Base-by-base conservation (phyloP, 1,284 basidiomycete species). In the Ustilago trichophora region DNA sequence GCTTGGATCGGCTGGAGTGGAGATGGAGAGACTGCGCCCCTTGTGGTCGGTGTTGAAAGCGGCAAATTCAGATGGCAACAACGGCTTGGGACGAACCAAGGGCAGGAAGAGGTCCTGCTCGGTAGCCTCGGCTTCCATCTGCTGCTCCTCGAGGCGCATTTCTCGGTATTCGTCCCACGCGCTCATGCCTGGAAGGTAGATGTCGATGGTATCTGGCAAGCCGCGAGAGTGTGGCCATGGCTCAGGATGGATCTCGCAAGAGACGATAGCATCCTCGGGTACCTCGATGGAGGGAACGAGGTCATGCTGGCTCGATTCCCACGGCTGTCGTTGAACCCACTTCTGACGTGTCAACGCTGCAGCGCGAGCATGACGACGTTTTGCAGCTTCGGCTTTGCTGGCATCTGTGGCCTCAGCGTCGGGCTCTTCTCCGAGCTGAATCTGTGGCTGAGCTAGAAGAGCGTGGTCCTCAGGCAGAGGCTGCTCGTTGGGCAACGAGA, bases 151-250 rank as follows among this genome's bases (percentile, higher is more conserved):
- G 50, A 41, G 32, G 10, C 57, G 59, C 43, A 54, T 60, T 34
- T 68, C 70, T 16, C 24, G 48, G n/a, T 62, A 71, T 27, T 72
- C 72, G 34, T 73, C 72, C 76, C 76, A 77, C 7, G 74, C 76
- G 29, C 48, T 56, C 55, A 67, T 55, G 4, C 74, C 74, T n/a
- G 76, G 76, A 1, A 77, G 63, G 41, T 76, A 77, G 42, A 77
- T 77, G 12, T 77, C 76, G 42, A 77, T 76, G 9, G 68, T 72
- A 41, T 76, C 69, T 15, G 72, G 76, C 16, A 77, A 42, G 12
- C 64, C 72, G 11, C 53, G 13, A 2, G 51, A 55, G 40, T 48
- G 36, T n/a, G 68, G 65, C 63, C 63, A 58, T 2, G 69, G 60
- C 27, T 67, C 66, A 4, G 73, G 70, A 32, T 60, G 57, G 5